A percentile compares a stretch with the other conserved stretches of the same genome.
Conservation (phyloP, 176 grass and related monocot species). For the Oropetium thomaeum region DNA sequence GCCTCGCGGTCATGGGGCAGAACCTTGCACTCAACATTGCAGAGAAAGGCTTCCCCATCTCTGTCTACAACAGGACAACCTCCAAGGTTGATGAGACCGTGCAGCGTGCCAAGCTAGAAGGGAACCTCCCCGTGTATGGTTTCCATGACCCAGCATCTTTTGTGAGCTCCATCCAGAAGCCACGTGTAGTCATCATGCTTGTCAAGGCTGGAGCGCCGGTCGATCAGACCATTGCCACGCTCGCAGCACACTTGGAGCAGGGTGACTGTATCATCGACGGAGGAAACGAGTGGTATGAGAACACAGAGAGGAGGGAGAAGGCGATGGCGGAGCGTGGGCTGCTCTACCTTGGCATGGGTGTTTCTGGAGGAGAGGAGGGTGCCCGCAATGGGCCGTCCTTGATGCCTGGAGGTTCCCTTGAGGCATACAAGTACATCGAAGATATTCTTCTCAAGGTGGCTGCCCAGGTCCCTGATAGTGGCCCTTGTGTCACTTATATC, state of each 20-base stretch:
- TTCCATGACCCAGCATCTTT: constrained; percentile 68
- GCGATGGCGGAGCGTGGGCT: constrained; percentile 64
- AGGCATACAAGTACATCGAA: constrained; percentile 83
- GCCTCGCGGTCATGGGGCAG: constrained; percentile 79
- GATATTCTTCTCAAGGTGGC: constrained; percentile 82
- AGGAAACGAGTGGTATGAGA: constrained; percentile 89
- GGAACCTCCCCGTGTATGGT: constrained; percentile 67
- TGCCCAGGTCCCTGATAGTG: constrained; percentile 63
- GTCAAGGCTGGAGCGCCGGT: constrained; percentile 83
- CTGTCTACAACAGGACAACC: constrained; percentile 78
- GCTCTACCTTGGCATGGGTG: constrained; percentile 81
- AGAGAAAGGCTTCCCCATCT: constrained; percentile 85
- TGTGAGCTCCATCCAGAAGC: constrained; percentile 80
- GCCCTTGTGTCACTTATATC: constrained; percentile 67
- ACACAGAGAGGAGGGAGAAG: constrained; percentile 90
- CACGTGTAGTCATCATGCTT: constrained; percentile 73
- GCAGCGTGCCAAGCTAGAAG: constrained; percentile 55
- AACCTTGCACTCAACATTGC: constrained; percentile 83
- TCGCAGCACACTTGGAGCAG: constrained; percentile 63
- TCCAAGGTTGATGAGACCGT: constrained; percentile 85
- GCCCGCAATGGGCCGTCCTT: constrained; percentile 68
- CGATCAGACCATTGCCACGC: constrained; percentile 75
- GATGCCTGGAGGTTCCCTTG: constrained; percentile 69
- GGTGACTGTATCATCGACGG: constrained; percentile 80
- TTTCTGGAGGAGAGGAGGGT: constrained; percentile 79